A percentile compares a stretch with the other conserved stretches of the same genome.
These are phyloP conservation scores for Penicillium janthinellum DNA, from an alignment of 2,329 filamentous ascomycete genomes.

Conservation along the genomic window DNA sequence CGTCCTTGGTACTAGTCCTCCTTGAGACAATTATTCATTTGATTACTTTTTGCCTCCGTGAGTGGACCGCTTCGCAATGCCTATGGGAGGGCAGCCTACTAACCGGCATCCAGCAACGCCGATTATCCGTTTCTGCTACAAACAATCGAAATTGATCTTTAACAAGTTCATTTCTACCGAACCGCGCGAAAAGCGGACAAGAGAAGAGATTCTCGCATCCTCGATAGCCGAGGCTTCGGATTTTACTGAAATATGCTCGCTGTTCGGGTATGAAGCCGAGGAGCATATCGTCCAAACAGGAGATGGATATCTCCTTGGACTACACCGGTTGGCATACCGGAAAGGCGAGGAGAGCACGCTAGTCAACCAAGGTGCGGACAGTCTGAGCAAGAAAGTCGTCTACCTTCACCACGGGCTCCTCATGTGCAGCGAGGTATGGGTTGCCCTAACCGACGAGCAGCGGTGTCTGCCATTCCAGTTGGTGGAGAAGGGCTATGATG, in stretches of 20 bases:
- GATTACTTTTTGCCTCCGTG: slow-evolving; percentile 84
- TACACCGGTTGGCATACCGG: slow-evolving; percentile 83
- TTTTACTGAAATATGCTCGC: slow-evolving; percentile 88
- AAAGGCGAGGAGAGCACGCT: slow-evolving; percentile 77
- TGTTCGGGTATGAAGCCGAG: slow-evolving; percentile 91
- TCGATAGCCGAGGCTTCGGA: slow-evolving; percentile 84
- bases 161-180: slow-evolving; percentile 73
- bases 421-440: slow-evolving; percentile 99
- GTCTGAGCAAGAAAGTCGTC: slow-evolving; percentile 77
- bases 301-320: slow-evolving; percentile 87
- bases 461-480: slow-evolving; percentile 85
- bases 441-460: slow-evolving; percentile 83
- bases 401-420: slow-evolving; percentile 95
- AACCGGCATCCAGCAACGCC: slow-evolving; percentile 62
- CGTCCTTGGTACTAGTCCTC: slow-evolving; percentile 78
- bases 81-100: slow-evolving; percentile 15
- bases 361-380: slow-evolving; percentile 69
- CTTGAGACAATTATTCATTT: slow-evolving; percentile 82
- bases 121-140: slow-evolving; percentile 80
- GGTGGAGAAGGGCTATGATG: slow-evolving; percentile 89
- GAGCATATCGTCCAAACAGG: slow-evolving; percentile 94
- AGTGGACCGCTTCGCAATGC: slow-evolving; percentile 37
- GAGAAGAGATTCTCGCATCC: slow-evolving; percentile 70
- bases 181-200: slow-evolving; percentile 66
- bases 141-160: slow-evolving; percentile 78